phyloP scores from a whole-genome alignment of 2,329 filamentous ascomycete genomes.

The Phoma sp. region DNA sequence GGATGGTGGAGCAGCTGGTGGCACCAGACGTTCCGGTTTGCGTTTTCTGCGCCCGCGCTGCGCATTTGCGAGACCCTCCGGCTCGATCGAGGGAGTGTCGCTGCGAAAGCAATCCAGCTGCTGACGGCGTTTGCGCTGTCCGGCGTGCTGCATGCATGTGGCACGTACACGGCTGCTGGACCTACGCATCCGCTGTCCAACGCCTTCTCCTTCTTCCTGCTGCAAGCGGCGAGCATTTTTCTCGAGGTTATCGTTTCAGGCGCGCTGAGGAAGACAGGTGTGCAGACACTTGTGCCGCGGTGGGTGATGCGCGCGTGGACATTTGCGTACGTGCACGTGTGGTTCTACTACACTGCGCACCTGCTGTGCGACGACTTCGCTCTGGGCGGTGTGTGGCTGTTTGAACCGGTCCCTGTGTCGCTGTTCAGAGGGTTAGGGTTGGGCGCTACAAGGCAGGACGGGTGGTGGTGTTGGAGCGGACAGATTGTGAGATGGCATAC shows the following conservation, averaged over 20 bases:
- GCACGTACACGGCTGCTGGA: conserved; percentile 71
- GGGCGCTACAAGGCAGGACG: conserved; percentile 62
- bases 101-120: conserved; percentile 51
- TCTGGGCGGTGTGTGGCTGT: conserved; percentile 75
- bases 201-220: conserved; percentile 71
- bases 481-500: conserved; percentile 64
- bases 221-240: conserved; percentile 71
- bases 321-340: conserved; percentile 65
- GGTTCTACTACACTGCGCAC: conserved; percentile 71
- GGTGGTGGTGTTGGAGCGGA: conserved; percentile 71
- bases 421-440: conserved; percentile 69
- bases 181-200: conserved; percentile 56
- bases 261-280: conserved; percentile 43
- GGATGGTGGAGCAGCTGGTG: conserved; percentile 88
- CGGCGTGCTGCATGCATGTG: conserved; percentile 72
- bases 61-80: conserved; percentile 51
- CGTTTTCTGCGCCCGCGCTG: conserved; percentile 67
- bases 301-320: conserved; percentile 63
- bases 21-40: conserved; percentile 87
- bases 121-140: conserved; percentile 69
- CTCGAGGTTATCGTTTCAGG: conserved; percentile 55
- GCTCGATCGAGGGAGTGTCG: conserved; percentile 40
- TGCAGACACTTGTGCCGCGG: conserved; percentile 51
- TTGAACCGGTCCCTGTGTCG: conserved; percentile 82
- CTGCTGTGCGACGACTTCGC: conserved; percentile 79